Evolutionary conservation across 371 early-diverging fungal genomes (phyloP).

Genomic region (Zychaea mexicana): DNA sequence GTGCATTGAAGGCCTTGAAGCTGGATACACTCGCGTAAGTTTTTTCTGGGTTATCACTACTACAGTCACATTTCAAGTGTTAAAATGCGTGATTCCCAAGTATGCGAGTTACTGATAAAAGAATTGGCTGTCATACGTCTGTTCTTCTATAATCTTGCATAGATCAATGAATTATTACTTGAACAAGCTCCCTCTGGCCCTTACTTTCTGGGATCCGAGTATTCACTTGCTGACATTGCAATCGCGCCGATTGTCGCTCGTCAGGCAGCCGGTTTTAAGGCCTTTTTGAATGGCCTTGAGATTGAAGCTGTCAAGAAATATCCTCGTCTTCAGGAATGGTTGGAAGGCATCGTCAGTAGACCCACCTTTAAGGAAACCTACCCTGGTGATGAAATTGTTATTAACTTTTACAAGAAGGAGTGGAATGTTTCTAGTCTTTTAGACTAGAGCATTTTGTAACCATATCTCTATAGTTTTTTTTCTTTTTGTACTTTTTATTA

Average conservation of each 20-base stretch:
- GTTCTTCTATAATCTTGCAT: not conserved
- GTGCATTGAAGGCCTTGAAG: constrained; percentile 16
- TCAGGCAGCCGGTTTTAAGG: constrained; percentile 15
- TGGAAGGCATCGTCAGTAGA: constrained; percentile 27
- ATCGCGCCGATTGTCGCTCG: constrained; percentile 51
- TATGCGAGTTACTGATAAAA: too few relatives aligned
- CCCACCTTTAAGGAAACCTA: constrained; percentile 30
- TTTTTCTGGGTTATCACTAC: too few relatives aligned
- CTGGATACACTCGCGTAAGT: constrained; percentile 34
- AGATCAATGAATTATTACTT: constrained; percentile 35
- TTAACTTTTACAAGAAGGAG: constrained; percentile 7
- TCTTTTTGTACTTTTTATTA: too few relatives aligned
- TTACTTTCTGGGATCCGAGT: constrained; percentile 54
- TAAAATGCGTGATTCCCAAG: too few relatives aligned
- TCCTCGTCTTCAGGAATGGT: constrained; percentile 35
- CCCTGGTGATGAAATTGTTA: constrained; percentile 22
- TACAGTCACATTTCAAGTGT: too few relatives aligned
- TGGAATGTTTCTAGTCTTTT: constrained; percentile 2
- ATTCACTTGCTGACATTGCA: constrained; percentile 54
- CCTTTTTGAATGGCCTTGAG: constrained; percentile 19
- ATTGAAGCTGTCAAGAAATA: constrained; percentile 19
- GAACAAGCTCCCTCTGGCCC: constrained; percentile 52
- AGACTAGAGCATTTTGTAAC: not conserved
- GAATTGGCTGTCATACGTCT: not conserved
- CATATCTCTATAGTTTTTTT: not conserved